phyloP scores from a whole-genome alignment of 306 rosid genomes.

The Luffa aegyptiaca region DNA sequence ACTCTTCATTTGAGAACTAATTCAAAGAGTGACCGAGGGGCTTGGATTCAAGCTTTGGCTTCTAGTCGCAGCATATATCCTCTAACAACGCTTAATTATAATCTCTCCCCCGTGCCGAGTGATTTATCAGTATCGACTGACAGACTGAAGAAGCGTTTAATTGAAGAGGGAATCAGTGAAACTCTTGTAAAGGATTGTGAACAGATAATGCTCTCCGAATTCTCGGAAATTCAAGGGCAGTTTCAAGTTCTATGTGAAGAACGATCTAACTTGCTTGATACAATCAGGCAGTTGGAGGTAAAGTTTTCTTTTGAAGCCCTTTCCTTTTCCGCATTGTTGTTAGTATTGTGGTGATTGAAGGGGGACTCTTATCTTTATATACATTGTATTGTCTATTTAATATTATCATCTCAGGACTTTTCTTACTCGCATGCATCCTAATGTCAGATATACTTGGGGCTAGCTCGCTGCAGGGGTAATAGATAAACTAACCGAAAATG shows the following conservation, averaged over 20 bases:
- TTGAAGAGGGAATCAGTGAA: constrained; percentile 67
- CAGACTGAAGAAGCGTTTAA: constrained; percentile 54
- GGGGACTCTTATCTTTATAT: neutral
- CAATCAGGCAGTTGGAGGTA: constrained; percentile 88
- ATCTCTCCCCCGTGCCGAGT: constrained; percentile 37
- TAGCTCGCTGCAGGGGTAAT: neutral
- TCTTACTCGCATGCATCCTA: neutral
- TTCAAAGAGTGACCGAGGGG: constrained; percentile 70
- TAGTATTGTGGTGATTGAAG: neutral
- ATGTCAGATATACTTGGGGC: neutral
- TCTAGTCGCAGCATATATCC: constrained; percentile 56
- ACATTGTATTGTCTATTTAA: neutral
- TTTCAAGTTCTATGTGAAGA: constrained; percentile 54
- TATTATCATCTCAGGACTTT: neutral
- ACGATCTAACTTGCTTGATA: constrained; percentile 69
- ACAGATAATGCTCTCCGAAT: constrained; percentile 77
- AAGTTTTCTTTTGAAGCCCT: neutral
- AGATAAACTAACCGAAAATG: neutral
- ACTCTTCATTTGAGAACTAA: constrained; percentile 91
- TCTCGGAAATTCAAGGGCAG: constrained; percentile 56
- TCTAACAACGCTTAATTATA: constrained; percentile 26
- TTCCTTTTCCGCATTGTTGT: neutral
- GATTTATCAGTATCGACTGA: constrained; percentile 63
- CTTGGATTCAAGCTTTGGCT: constrained; percentile 89
- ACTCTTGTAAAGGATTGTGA: constrained; percentile 66